phyloP scores from a whole-genome alignment of 2,329 filamentous ascomycete genomes.

The Dothistroma septosporum region DNA sequence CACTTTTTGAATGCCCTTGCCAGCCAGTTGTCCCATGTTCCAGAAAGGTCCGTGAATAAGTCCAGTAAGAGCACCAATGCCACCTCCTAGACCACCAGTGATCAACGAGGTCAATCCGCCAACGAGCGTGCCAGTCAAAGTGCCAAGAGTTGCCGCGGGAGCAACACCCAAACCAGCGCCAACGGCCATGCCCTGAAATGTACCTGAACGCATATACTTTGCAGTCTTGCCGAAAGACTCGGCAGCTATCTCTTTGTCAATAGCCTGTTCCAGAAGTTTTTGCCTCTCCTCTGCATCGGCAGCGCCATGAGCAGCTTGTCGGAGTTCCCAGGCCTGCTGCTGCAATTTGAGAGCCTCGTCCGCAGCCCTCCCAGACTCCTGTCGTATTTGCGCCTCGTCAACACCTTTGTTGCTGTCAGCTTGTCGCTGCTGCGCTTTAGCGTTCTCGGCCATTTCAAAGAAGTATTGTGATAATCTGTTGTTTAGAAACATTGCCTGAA shows the following conservation, averaged over 20 bases:
- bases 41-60: conserved; percentile 29
- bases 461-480: conserved; percentile 2
- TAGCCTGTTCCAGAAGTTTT: conserved; percentile 31
- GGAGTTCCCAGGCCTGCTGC: conserved; percentile 28
- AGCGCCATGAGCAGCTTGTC: conserved; percentile 28
- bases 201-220: conserved; percentile 29
- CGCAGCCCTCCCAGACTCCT: conserved; percentile 29
- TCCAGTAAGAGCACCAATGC: conserved; percentile 23
- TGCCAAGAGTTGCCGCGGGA: conserved; percentile 28
- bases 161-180: conserved; percentile 31
- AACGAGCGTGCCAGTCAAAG: conserved; percentile 31
- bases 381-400: conserved; percentile 20
- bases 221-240: conserved; percentile 34
- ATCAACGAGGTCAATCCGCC: conserved; percentile 28
- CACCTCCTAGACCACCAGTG: conserved; percentile 29
- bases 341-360: conserved; percentile 24
- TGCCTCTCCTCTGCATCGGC: conserved; percentile 33
- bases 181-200: conserved; percentile 31
- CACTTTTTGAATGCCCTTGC: conserved; percentile 25
- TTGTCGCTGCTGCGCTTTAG: conserved; percentile 1
- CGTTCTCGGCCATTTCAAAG: conserved; percentile 3
- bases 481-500: background rate
- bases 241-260: conserved; percentile 29
- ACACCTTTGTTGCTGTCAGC: background rate
- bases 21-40: conserved; percentile 27